Evolutionary conservation across 768 basidiomycete species (phyloP).

Genomic region (Infundibulicybe gibba): DNA sequence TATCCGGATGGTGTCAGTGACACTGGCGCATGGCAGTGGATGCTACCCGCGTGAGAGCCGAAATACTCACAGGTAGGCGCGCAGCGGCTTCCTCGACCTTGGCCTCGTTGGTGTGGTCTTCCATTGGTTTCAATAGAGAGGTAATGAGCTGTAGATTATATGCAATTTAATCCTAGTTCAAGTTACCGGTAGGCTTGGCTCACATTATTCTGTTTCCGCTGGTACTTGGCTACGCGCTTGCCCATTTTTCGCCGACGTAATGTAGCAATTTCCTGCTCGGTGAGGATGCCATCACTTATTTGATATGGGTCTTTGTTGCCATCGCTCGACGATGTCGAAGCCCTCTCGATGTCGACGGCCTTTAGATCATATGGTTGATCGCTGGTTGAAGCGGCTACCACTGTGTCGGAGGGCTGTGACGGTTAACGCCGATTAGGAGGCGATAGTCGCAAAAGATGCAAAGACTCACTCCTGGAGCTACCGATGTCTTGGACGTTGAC

Average conservation of each 20-base stretch:
- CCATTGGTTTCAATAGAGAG: constrained; percentile 89
- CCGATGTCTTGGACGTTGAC: constrained; percentile 21
- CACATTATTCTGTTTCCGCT: constrained; percentile 71
- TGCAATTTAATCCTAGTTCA: neutral
- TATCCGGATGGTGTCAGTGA: neutral
- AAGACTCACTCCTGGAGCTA: constrained; percentile 18
- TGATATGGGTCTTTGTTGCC: constrained; percentile 59
- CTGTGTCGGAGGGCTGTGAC: constrained; percentile 42
- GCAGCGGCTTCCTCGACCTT: constrained; percentile 60
- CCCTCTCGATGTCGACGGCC: constrained; percentile 41
- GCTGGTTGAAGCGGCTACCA: constrained; percentile 36
- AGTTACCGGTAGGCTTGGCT: constrained; percentile 11
- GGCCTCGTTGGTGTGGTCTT: constrained; percentile 84
- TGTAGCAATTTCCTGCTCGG: constrained; percentile 59
- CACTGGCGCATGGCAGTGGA: neutral
- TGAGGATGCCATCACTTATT: constrained; percentile 56
- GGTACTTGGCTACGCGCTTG: constrained; percentile 62
- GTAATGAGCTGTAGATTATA: constrained; percentile 62
- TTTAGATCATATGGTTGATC: constrained; percentile 26
- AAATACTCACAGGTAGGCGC: constrained; percentile 56
- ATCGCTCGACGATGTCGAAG: constrained; percentile 26
- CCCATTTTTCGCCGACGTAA: constrained; percentile 59
- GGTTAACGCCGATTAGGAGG: constrained; percentile 13
- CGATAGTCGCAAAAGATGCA: constrained; percentile 8
- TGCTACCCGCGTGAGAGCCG: neutral